Conservation (phyloP, 495 filamentous ascomycete species). For the Schizothecium vesticola region DNA sequence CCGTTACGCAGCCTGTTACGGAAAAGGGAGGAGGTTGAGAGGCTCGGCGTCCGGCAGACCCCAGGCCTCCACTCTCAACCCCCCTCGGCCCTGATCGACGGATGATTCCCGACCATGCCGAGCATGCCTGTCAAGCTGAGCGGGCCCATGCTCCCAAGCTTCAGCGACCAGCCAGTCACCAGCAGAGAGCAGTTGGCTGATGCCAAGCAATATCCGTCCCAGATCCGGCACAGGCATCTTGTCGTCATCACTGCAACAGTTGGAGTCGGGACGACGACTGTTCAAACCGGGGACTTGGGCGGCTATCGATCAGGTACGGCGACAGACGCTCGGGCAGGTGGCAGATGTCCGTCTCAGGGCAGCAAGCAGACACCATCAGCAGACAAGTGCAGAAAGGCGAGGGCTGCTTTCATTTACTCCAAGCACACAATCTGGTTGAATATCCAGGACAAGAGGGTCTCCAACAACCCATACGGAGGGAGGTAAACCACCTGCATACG, state of each 20-base stretch:
- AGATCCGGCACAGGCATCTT: background rate
- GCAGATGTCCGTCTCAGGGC: background rate
- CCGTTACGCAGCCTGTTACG: background rate
- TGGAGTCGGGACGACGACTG: background rate
- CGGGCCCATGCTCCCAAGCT: background rate
- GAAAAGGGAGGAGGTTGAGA: background rate
- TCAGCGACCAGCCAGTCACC: background rate
- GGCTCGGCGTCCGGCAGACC: background rate
- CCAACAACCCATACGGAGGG: too few relatives aligned
- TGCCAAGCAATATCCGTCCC: background rate
- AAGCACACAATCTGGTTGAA: constrained; percentile 2
- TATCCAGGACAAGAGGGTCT: background rate
- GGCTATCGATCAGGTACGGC: background rate
- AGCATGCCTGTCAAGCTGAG: background rate
- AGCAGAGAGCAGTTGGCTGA: too few relatives aligned
- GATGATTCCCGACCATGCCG: background rate
- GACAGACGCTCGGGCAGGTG: background rate
- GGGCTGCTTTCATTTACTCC: background rate
- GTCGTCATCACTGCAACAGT: background rate
- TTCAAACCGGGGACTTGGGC: background rate
- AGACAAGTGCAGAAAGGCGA: too few relatives aligned
- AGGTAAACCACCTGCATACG: too few relatives aligned
- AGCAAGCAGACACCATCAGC: background rate
- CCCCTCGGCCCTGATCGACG: background rate
- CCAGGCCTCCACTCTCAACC: background rate